Conservation (phyloP, 768 basidiomycete genomes). For the Lactarius akahatsu region DNA sequence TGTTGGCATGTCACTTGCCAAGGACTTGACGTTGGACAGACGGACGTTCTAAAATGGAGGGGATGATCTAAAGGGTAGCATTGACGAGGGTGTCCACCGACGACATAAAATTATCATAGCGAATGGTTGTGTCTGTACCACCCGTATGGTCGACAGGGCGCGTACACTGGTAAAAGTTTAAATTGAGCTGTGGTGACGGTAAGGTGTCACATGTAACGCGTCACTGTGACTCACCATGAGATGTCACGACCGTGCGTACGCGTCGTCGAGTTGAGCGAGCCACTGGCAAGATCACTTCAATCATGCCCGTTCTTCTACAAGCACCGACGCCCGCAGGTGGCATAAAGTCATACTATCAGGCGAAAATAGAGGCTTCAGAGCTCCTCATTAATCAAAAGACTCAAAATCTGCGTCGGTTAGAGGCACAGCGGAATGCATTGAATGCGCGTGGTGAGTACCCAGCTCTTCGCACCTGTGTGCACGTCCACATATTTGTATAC, state of each 20-base stretch:
- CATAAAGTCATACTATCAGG: conserved; percentile 89
- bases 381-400: conserved; percentile 94
- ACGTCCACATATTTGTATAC: conserved; percentile 2
- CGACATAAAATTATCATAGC: background rate
- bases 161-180: background rate
- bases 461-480: conserved; percentile 1
- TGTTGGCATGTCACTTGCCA: background rate
- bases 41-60: background rate
- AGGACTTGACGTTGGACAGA: background rate
- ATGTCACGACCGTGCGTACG: conserved; percentile 17
- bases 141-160: background rate
- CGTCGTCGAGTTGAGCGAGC: conserved; percentile 14
- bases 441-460: conserved; percentile 80
- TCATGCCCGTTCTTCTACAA: conserved; percentile 43
- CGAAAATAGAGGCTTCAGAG: conserved; percentile 93
- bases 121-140: background rate
- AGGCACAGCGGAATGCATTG: conserved; percentile 95
- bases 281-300: conserved; percentile 4
- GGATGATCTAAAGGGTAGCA: background rate
- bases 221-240: background rate
- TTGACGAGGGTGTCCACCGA: background rate
- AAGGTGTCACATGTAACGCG: background rate
- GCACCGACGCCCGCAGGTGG: conserved; percentile 52
- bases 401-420: conserved; percentile 90
- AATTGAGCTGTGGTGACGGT: background rate